These are phyloP conservation scores for Sideroxylon spinosum DNA, from an alignment of 179 eudicot genomes.

Conservation along the genomic window DNA sequence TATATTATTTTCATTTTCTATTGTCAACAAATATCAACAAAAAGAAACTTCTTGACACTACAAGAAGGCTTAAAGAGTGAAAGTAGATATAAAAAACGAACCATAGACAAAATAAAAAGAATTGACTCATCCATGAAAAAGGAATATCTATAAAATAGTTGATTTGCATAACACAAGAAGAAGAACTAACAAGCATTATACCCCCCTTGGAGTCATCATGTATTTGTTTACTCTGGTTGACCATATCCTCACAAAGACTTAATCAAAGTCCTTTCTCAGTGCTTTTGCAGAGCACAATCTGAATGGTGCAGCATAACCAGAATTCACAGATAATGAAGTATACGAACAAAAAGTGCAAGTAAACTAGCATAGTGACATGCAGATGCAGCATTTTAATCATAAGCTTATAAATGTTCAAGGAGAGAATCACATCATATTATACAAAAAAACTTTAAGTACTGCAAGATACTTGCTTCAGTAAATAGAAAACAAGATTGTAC, in stretches of 20 bases:
- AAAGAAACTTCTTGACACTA: background rate
- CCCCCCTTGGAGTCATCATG: background rate
- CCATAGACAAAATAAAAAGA: background rate
- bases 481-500: background rate
- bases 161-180: background rate
- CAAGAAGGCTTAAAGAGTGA: slow-evolving; percentile 4
- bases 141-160: background rate
- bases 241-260: background rate
- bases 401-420: background rate
- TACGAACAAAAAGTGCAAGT: background rate
- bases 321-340: background rate
- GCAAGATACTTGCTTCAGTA: slow-evolving; percentile 1
- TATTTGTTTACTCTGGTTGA: background rate
- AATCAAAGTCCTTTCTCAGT: slow-evolving; percentile 1
- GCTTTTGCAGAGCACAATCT: background rate
- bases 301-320: slow-evolving; percentile 1
- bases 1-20: too few relatives aligned
- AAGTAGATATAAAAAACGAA: background rate
- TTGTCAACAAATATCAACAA: too few relatives aligned
- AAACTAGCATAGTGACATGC: background rate
- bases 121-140: background rate
- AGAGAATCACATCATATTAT: slow-evolving; percentile 2
- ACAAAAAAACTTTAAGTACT: background rate
- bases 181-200: background rate
- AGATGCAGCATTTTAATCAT: background rate